phyloP scores from a whole-genome alignment of 192 early-diverging fungal genomes.

The Gamsiella multidivaricata region DNA sequence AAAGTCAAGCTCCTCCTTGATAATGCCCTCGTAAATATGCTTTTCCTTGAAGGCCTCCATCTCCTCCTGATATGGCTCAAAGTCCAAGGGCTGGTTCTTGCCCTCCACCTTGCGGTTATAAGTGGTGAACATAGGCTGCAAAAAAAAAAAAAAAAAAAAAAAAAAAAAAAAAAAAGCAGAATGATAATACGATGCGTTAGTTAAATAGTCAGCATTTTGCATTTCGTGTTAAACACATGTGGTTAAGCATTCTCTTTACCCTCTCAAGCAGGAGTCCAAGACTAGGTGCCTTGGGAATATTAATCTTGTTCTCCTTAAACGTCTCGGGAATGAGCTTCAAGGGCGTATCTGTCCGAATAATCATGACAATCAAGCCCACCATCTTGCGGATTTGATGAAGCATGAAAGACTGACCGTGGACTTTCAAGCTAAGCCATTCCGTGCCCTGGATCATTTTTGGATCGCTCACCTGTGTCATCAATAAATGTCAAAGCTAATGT shows the following conservation, averaged over 20 bases:
- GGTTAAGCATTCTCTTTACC: conserved; percentile 42
- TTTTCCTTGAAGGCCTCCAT: conserved; percentile 91
- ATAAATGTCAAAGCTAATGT: too few species aligned
- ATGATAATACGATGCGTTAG: too few species aligned
- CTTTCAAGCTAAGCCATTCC: conserved; percentile 94
- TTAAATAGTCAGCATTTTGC: too few species aligned
- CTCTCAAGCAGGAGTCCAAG: conserved; percentile 89
- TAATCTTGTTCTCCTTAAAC: conserved; percentile 78
- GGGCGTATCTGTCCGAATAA: conserved; percentile 80
- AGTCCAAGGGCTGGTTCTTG: conserved; percentile 58
- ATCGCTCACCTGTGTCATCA: conserved; percentile 62
- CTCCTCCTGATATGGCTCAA: conserved; percentile 69
- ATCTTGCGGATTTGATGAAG: conserved; percentile 99
- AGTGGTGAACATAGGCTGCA: conserved; percentile 68
- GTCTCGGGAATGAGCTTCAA: conserved; percentile 71
- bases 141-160: background rate
- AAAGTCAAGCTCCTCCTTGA: conserved; percentile 77
- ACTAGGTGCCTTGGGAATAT: conserved; percentile 97
- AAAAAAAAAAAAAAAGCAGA: too few species aligned
- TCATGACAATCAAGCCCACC: conserved; percentile 91
- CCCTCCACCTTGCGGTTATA: conserved; percentile 69
- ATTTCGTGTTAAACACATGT: background rate
- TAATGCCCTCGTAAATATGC: conserved; percentile 87
- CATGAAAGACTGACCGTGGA: conserved; percentile 98
- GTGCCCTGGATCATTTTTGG: conserved; percentile 73